Percentiles rank a stretch among this genome's conserved stretches.
phyloP scores from a whole-genome alignment of 495 filamentous ascomycete species.

The Jackrogersella multiformis region DNA sequence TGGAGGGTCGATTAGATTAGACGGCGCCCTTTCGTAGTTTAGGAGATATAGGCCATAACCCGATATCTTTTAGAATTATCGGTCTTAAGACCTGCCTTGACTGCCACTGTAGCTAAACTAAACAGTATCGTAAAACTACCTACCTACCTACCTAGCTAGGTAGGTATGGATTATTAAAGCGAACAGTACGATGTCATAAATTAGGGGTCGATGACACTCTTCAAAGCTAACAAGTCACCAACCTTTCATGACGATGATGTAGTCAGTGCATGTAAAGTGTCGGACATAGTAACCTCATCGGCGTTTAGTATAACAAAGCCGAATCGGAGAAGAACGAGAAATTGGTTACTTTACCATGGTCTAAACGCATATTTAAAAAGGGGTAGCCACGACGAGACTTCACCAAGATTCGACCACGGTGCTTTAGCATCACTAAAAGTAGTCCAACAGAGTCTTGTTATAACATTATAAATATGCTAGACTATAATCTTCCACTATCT shows the following conservation, averaged over 20 bases:
- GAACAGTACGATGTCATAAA: too few species aligned
- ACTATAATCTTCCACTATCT: slow-evolving; percentile 31
- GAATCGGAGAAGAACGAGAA: background rate
- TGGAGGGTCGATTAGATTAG: background rate
- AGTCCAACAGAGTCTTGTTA: background rate
- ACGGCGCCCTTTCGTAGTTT: background rate
- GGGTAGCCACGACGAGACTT: background rate
- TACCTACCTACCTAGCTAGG: too few species aligned
- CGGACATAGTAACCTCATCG: slow-evolving; percentile 22
- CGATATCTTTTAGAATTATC: too few species aligned
- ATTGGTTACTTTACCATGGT: too few species aligned
- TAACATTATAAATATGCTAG: slow-evolving; percentile 20
- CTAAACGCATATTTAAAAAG: background rate
- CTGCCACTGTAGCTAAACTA: too few species aligned
- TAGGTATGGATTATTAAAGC: too few species aligned
- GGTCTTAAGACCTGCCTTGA: too few species aligned
- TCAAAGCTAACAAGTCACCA: background rate
- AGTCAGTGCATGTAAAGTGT: background rate
- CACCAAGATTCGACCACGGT: background rate
- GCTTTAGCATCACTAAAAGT: too few species aligned
- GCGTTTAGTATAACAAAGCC: slow-evolving; percentile 30
- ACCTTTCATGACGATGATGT: background rate
- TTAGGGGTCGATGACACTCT: too few species aligned
- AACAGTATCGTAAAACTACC: too few species aligned
- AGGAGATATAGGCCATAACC: background rate